Conservation (phyloP, 345 rosid species). For the Eucalyptus polyanthemos region DNA sequence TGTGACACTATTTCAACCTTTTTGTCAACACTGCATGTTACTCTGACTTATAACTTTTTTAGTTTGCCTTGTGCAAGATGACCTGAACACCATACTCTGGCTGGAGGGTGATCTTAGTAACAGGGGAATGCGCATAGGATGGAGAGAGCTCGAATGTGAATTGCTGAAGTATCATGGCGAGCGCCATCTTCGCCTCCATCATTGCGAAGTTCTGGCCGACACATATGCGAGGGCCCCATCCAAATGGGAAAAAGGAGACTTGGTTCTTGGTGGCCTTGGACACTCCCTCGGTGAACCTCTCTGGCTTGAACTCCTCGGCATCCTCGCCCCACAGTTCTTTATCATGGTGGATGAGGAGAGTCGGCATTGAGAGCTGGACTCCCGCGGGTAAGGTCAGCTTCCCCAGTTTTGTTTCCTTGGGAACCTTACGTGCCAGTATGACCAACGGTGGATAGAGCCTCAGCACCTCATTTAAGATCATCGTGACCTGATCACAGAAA, state of each 20-base stretch:
- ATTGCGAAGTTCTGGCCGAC: not conserved
- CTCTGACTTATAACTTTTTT: not conserved
- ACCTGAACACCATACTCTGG: not conserved
- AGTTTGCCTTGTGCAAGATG: not conserved
- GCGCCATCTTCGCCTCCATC: not conserved
- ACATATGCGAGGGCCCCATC: not conserved
- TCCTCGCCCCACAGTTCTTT: not conserved
- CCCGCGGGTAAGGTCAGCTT: not conserved
- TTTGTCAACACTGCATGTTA: not conserved
- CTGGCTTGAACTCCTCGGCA: slow-evolving; percentile 1
- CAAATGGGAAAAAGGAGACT: not conserved
- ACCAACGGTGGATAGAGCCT: not conserved
- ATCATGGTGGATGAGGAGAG: not conserved
- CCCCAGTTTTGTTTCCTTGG: not conserved
- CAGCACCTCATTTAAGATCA: slow-evolving; percentile 3
- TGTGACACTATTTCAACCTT: too few species aligned
- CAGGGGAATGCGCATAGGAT: not conserved
- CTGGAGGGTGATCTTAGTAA: not conserved
- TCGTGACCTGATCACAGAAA: not conserved
- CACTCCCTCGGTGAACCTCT: not conserved
- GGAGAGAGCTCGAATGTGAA: not conserved
- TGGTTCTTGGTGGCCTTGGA: not conserved
- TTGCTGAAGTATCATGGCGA: not conserved
- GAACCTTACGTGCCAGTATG: not conserved
- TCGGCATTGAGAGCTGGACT: not conserved